A percentile compares a stretch with the other conserved stretches of the same genome.
Evolutionary conservation across 306 rosid species (phyloP).

Genomic region (Vigna unguiculata): DNA sequence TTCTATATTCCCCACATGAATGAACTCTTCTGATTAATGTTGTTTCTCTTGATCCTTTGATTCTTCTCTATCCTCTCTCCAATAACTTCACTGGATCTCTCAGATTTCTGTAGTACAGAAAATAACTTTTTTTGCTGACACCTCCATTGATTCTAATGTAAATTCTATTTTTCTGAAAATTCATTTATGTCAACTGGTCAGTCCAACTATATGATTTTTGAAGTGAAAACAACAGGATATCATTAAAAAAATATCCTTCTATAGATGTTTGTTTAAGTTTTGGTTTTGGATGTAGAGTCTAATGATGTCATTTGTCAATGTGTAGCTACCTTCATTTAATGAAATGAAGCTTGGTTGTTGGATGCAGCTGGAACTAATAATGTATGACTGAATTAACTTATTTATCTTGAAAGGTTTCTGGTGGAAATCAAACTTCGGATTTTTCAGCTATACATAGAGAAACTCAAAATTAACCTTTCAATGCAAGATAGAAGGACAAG

Average conservation of each 20-base stretch:
- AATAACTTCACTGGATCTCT: background rate
- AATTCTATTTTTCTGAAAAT: background rate
- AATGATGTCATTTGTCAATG: constrained; percentile 3
- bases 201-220: background rate
- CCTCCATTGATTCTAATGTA: background rate
- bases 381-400: background rate
- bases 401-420: background rate
- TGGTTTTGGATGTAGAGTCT: background rate
- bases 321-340: background rate
- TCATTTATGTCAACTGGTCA: background rate
- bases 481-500: background rate
- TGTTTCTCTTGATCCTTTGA: background rate
- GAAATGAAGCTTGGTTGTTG: background rate
- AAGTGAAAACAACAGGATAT: constrained; percentile 6
- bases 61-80: constrained; percentile 1
- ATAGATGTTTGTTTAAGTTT: background rate
- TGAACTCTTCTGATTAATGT: background rate
- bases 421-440: background rate
- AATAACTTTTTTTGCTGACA: background rate
- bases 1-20: background rate
- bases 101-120: background rate
- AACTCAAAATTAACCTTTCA: background rate
- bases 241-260: background rate
- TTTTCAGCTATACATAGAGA: background rate
- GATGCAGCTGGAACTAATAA: background rate